Evolutionary conservation across 2,329 filamentous ascomycete genomes (phyloP), one percentile per base, ranked within the genome.

Genomic region (Ophiobolus disseminans): DNA sequence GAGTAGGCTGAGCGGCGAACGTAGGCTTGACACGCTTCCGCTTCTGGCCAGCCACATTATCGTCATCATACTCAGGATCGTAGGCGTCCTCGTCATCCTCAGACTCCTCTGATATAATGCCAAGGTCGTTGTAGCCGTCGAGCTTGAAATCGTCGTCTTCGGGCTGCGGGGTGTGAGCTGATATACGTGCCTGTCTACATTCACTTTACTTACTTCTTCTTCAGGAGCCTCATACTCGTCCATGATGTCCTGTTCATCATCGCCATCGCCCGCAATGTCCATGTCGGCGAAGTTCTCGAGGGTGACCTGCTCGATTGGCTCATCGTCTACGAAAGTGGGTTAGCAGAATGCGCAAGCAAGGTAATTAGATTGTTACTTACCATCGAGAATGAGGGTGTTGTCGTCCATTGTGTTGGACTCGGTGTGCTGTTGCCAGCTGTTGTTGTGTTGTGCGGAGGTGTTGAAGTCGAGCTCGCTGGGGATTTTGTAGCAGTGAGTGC

Each of bases 91-190:
- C 41, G 2, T 46, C 32, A 3, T 51, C 43, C 17, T 47, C 35
- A 25, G 43, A 39, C 19, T 40, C 35, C 26, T 49, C 37, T 25
- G 48, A 34, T 16, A 36, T 38, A 3, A 44, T 30, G 6, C 40
- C 39, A n/a, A 56, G 37, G 37, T 58, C 52, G 1, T 49, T 46
- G 34, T 41, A 59, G 37, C 46, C 53, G 25, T 64, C 55, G 14
- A 66, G 60, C 36, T 46, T 48, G 51, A 58, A 56, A 19, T 55
- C 55, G 8, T 60, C 56, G 6, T 58, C 50, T 0, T 59, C 42
- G 5, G 42, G 39, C 55, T 62, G 20, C 5, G 10, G 2, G 2
- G 16, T 26, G 39, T 61, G 10, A 62, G 50, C 25, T 28, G 19
- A 21, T 14, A 13, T 30, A 8, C 21, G 3, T 1, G 20, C 1